Base-by-base conservation (phyloP, 2,329 filamentous ascomycete species). In the Colletotrichum musicola region DNA sequence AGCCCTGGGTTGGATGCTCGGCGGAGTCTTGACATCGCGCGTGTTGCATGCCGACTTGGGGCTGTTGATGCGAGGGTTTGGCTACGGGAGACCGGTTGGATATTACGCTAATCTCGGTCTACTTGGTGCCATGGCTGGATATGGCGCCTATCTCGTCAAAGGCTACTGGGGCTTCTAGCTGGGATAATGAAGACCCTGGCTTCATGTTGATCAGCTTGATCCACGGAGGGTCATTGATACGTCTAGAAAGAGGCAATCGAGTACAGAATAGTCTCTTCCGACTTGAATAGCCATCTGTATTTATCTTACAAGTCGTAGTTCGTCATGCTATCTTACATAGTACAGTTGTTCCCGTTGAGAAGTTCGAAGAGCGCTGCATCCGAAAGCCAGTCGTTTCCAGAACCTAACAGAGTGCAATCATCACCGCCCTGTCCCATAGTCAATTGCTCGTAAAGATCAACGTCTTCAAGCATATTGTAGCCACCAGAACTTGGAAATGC, bases 31-130 rank as follows among this genome's bases (percentile, higher is more conserved):
- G 4, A 59, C 20, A 9, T 5, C 62, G 4, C 53, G 64, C 10
- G 59, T 68, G 35, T 13, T 68, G 5, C 64, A 68, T 13, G 60
- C 64, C 6, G 64, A 64, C 13, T 13, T 68, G 4, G 64, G 64
- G 6, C 63, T 68, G 6, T 44, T 64, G 25, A 22, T 20, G 22
- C 38, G 40, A 25, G 64, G 60, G 4, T 35, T 47, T 13, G 64
- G 53, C 12, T 20, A 38, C 1, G 60, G 53, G 6, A 46, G 64
- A 6, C 53, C 53, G 4, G 13, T 64, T n/a, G 64, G 59, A 3
- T 68, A 53, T 13, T 64, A 42, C 18, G 64, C 53, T 14, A 68
- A 38, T 40, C 47, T 68, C 18, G 53, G 64, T 7, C 20, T 68
- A 4, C 14, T 68, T 10, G 47, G 51, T 6, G 47, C 46, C 3